Conservation (phyloP, 2,329 filamentous ascomycete species). For the Alternaria sp. region DNA sequence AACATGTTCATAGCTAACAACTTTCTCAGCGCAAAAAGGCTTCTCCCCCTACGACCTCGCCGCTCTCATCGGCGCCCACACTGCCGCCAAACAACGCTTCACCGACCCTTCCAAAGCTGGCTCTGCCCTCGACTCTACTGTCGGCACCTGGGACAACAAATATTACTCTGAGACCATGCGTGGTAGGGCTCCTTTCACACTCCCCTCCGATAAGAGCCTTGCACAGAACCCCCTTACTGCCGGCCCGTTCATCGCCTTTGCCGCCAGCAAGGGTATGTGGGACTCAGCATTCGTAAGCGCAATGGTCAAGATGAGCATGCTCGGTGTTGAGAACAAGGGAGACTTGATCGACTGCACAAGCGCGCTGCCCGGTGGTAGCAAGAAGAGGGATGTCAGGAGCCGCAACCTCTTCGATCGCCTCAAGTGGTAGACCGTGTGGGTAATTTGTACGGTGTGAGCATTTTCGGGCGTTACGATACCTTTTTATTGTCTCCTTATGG, state of each 20-base stretch:
- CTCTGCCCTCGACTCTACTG: constrained; percentile 42
- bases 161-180: constrained; percentile 44
- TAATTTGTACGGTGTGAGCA: neutral
- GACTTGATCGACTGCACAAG: constrained; percentile 42
- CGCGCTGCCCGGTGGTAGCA: constrained; percentile 39
- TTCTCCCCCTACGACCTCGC: constrained; percentile 47
- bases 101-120: constrained; percentile 32
- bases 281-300: constrained; percentile 41
- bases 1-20: neutral
- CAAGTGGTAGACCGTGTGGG: constrained; percentile 16
- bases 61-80: constrained; percentile 49
- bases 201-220: constrained; percentile 37
- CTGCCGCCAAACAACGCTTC: constrained; percentile 38
- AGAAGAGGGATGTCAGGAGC: constrained; percentile 41
- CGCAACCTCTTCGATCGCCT: constrained; percentile 36
- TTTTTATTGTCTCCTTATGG: neutral
- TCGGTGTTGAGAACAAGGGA: constrained; percentile 31
- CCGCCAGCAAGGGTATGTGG: constrained; percentile 37
- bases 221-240: constrained; percentile 28
- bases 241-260: constrained; percentile 31
- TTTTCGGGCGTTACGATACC: neutral
- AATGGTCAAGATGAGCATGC: constrained; percentile 46
- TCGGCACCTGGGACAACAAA: constrained; percentile 46
- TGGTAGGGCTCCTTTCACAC: constrained; percentile 36
- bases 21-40: constrained; percentile 37